Conservation (phyloP, 78 protist genomes). For the Diacronema lutheri region DNA sequence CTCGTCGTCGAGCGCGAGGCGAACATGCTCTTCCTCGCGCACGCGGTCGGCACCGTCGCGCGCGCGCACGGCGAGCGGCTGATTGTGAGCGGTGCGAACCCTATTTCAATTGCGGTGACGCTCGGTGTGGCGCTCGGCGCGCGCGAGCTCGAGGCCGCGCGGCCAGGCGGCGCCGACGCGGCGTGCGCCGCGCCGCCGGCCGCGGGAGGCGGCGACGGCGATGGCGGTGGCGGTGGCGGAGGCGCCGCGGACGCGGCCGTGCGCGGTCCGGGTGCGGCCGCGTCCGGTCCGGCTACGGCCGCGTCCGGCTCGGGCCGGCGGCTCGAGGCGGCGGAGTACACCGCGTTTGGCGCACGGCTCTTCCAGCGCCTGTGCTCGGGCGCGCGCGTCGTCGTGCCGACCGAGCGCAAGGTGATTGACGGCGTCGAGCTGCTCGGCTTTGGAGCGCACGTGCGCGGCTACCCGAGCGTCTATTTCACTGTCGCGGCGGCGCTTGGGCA, state of each 20-base stretch:
- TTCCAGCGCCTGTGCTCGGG: background rate
- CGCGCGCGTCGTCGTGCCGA: background rate
- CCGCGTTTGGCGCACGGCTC: background rate
- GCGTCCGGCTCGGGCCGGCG: too few species aligned
- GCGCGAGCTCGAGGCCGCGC: too few species aligned
- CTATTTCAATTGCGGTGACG: background rate
- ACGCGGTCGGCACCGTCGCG: background rate
- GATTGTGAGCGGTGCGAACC: background rate
- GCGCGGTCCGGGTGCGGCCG: too few species aligned
- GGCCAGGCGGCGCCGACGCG: too few species aligned
- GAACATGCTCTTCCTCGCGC: background rate
- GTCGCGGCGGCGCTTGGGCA: slow-evolving; percentile 84
- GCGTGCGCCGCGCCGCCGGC: too few species aligned
- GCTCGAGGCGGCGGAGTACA: background rate
- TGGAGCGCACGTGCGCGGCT: slow-evolving; percentile 4
- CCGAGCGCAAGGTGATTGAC: background rate
- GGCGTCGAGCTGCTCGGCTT: slow-evolving; percentile 49
- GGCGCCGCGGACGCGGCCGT: too few species aligned
- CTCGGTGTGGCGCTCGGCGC: too few species aligned
- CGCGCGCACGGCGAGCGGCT: slow-evolving; percentile 13
- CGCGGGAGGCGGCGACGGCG: background rate
- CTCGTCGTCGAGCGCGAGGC: background rate
- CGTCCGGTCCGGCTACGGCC: background rate
- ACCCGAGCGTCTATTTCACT: slow-evolving; percentile 68
- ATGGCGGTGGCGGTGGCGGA: background rate